Percentiles rank a stretch among this genome's conserved stretches.
These are phyloP conservation scores for Globisporangium iwayamae DNA, from an alignment of 352 stramenopile species.

Conservation along the genomic window DNA sequence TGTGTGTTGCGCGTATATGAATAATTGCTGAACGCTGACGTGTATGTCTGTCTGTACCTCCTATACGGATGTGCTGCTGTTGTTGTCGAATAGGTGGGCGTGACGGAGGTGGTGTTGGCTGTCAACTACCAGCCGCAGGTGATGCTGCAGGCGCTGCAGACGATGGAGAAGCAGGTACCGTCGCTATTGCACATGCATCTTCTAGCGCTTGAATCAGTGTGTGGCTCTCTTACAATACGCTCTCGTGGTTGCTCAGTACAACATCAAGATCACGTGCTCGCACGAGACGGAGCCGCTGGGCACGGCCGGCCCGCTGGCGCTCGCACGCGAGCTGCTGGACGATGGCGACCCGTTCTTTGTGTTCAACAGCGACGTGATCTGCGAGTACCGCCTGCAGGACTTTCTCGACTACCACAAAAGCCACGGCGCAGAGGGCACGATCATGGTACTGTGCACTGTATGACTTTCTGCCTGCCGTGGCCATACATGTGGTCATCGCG, in stretches of 20 bases:
- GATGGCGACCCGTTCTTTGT: slow-evolving; percentile 88
- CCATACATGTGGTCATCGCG: neutral
- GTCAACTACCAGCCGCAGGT: slow-evolving; percentile 90
- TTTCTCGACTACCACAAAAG: slow-evolving; percentile 77
- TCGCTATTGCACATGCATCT: no score
- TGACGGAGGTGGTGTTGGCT: slow-evolving; percentile 87
- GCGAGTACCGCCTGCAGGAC: slow-evolving; percentile 75
- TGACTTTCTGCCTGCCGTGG: neutral
- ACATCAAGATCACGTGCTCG: slow-evolving; percentile 89
- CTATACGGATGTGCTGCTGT: neutral
- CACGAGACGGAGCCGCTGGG: slow-evolving; percentile 84
- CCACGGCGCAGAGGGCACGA: slow-evolving; percentile 78
- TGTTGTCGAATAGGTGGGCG: slow-evolving; percentile 51
- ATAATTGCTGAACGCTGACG: no score
- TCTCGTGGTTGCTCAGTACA: slow-evolving; percentile 42
- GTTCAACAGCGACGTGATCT: slow-evolving; percentile 90
- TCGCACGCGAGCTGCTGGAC: slow-evolving; percentile 81
- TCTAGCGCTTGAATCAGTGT: no score
- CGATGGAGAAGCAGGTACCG: slow-evolving; percentile 74
- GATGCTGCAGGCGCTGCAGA: slow-evolving; percentile 77
- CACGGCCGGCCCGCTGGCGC: slow-evolving; percentile 75
- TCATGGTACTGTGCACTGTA: slow-evolving; percentile 36
- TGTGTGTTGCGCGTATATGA: neutral
- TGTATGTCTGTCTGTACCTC: no score
- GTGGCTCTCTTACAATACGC: no score